Conservation (phyloP, 495 filamentous ascomycete genomes). For the Talaromyces thailandensis region DNA sequence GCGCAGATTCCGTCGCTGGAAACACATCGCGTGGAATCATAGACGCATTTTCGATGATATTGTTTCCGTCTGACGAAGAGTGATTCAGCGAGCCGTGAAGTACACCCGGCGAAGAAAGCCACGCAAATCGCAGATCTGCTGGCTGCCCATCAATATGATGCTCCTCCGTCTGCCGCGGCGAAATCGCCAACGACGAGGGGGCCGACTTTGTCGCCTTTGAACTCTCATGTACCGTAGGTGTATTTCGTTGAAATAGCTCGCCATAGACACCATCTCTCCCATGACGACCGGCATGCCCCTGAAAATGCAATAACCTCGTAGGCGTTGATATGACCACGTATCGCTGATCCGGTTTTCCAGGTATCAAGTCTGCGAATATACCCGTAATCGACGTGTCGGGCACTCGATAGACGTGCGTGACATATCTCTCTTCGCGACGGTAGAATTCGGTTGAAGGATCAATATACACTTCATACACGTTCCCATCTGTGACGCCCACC, state of each 20-base stretch:
- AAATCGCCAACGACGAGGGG: constrained; percentile 59
- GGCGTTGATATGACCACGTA: constrained; percentile 71
- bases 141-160: constrained; percentile 33
- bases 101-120: constrained; percentile 83
- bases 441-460: constrained; percentile 92
- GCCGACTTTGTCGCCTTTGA: constrained; percentile 42
- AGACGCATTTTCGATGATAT: constrained; percentile 61
- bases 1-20: constrained; percentile 52
- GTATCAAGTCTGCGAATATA: constrained; percentile 66
- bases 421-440: constrained; percentile 85
- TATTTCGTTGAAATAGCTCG: constrained; percentile 80
- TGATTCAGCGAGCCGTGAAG: constrained; percentile 64
- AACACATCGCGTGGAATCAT: constrained; percentile 66
- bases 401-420: constrained; percentile 69
- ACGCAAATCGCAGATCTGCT: constrained; percentile 72
- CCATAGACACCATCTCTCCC: constrained; percentile 81
- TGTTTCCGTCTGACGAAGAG: constrained; percentile 35
- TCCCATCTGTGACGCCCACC: constrained; percentile 82
- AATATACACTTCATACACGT: constrained; percentile 91
- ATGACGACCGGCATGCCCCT: constrained; percentile 61
- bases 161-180: constrained; percentile 57
- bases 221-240: constrained; percentile 62
- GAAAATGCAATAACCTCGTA: constrained; percentile 64
- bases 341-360: constrained; percentile 56
- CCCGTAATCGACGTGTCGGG: constrained; percentile 73